A percentile compares a stretch with the other conserved stretches of the same genome.
phyloP scores from a whole-genome alignment of 129 eudicot genomes.

The Flaveria sonorensis region DNA sequence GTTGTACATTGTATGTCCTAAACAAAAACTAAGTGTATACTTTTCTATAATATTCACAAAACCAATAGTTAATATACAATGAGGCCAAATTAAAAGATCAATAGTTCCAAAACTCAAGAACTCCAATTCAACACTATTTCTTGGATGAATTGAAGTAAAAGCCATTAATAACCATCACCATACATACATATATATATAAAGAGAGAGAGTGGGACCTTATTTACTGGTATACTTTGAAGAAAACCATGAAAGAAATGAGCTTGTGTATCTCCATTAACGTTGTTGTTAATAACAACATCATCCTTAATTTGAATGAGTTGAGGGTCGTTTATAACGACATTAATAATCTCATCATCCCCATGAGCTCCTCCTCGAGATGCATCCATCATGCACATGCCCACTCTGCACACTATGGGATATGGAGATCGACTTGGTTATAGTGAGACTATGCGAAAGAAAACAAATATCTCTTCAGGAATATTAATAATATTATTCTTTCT shows the following conservation, averaged over 20 bases:
- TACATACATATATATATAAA: neutral
- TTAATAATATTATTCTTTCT: conserved; percentile 23
- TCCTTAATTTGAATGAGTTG: conserved; percentile 34
- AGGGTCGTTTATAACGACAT: conserved; percentile 29
- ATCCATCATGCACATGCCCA: conserved; percentile 64
- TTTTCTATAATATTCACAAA: neutral
- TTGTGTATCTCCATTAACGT: conserved; percentile 13
- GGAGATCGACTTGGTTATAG: conserved; percentile 27
- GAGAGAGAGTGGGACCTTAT: conserved; percentile 34
- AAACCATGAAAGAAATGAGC: conserved; percentile 30
- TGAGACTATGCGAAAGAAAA: conserved; percentile 7
- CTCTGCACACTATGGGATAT: conserved; percentile 20
- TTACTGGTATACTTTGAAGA: conserved; percentile 40
- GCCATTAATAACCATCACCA: neutral
- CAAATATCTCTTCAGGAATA: neutral
- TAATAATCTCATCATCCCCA: conserved; percentile 28
- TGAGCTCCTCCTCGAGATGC: conserved; percentile 63
- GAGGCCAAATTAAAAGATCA: neutral
- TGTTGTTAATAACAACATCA: conserved; percentile 23
- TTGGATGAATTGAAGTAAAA: conserved; percentile 9
- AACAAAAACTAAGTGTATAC: neutral
- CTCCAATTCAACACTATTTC: neutral
- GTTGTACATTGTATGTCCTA: no score
- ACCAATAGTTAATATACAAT: neutral
- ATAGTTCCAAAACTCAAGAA: neutral